Conservation (phyloP, 2,329 filamentous ascomycete genomes). For the Alternaria solani region DNA sequence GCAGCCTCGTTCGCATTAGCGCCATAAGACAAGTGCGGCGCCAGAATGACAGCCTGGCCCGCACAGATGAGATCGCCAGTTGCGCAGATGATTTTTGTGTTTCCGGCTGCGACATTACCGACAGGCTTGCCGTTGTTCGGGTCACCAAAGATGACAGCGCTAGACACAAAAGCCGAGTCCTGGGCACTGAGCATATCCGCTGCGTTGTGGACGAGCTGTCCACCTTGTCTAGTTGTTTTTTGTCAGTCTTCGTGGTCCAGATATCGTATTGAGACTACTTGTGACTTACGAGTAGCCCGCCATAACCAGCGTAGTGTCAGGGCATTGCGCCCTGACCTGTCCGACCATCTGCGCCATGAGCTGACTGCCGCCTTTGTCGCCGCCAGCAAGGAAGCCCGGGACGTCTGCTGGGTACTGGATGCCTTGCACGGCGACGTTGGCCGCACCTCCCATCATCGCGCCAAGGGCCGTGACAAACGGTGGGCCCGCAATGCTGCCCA, state of each 20-base stretch:
- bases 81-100: constrained; percentile 48
- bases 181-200: constrained; percentile 42
- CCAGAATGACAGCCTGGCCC: constrained; percentile 38
- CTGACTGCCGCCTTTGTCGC: constrained; percentile 55
- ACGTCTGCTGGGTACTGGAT: constrained; percentile 61
- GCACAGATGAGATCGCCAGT: constrained; percentile 47
- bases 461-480: constrained; percentile 60
- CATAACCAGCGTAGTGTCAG: constrained; percentile 57
- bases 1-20: constrained; percentile 43
- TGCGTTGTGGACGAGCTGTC: constrained; percentile 57
- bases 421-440: constrained; percentile 62
- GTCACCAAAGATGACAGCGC: constrained; percentile 50
- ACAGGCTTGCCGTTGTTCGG: constrained; percentile 47
- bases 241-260: constrained; percentile 1
- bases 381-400: constrained; percentile 57
- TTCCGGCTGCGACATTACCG: constrained; percentile 40
- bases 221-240: constrained; percentile 44
- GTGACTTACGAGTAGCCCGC: constrained; percentile 58
- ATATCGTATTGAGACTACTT: neutral
- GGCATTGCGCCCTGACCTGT: constrained; percentile 54
- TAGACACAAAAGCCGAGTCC: constrained; percentile 33
- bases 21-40: constrained; percentile 48
- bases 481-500: constrained; percentile 60
- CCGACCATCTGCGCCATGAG: constrained; percentile 55
- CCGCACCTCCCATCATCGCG: constrained; percentile 46